phyloP scores from a whole-genome alignment of 83 land plant species.

The Picea abies region DNA sequence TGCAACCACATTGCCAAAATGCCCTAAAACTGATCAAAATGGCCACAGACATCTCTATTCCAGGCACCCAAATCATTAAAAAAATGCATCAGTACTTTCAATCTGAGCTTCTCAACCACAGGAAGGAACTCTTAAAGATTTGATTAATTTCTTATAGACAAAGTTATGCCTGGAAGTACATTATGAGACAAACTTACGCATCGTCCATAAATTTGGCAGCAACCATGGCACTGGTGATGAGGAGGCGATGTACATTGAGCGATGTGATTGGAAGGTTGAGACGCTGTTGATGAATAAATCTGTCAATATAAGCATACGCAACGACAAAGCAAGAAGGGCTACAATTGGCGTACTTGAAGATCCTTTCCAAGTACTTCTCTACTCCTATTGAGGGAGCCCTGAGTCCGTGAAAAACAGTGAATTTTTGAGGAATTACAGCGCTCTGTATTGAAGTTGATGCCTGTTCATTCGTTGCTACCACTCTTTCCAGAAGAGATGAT shows the following conservation, averaged over 20 bases:
- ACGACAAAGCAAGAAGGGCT: conserved; percentile 74
- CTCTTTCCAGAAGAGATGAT: conserved; percentile 56
- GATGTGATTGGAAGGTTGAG: conserved; percentile 55
- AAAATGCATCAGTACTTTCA: too few species aligned
- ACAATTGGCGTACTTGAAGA: conserved; percentile 77
- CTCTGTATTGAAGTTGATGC: conserved; percentile 4
- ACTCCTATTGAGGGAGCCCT: conserved; percentile 62
- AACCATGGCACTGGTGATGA: conserved; percentile 78
- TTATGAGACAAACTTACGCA: conserved; percentile 38
- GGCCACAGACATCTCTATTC: background rate
- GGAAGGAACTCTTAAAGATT: too few species aligned
- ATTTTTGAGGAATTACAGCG: conserved; percentile 7
- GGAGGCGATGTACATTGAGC: conserved; percentile 74
- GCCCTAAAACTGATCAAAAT: background rate
- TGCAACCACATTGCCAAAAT: background rate
- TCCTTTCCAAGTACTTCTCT: conserved; percentile 57
- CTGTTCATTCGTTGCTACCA: conserved; percentile 48
- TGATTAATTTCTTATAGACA: too few species aligned
- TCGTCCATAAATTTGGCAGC: conserved; percentile 88
- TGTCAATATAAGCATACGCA: conserved; percentile 78
- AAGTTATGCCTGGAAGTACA: too few species aligned
- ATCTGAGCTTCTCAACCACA: too few species aligned
- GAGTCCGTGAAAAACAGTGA: conserved; percentile 63
- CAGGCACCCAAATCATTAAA: conserved; percentile 3
- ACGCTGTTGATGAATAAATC: conserved; percentile 49